Conservation (phyloP, 202 grass and related monocot species). For the Carex sylvatica region DNA sequence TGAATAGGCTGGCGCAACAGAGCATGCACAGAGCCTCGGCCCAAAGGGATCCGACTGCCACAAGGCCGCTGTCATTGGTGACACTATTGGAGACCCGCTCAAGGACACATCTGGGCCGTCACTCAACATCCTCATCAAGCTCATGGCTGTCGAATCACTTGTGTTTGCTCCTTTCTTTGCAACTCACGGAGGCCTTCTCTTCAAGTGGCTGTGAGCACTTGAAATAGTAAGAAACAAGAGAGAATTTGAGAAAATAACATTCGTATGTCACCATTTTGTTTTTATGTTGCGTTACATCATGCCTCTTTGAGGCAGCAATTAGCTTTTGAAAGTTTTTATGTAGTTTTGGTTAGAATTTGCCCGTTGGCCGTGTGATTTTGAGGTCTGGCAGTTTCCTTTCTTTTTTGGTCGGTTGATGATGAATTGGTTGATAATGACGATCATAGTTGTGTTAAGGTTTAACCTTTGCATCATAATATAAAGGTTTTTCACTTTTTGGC, state of each 20-base stretch:
- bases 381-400: neutral
- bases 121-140: conserved; percentile 98
- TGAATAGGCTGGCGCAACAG: conserved; percentile 66
- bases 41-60: conserved; percentile 93
- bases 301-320: conserved; percentile 36
- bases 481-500: neutral
- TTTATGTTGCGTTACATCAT: conserved; percentile 34
- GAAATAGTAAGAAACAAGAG: neutral
- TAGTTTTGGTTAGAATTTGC: conserved; percentile 31
- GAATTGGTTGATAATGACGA: conserved; percentile 29
- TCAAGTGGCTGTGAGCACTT: conserved; percentile 60
- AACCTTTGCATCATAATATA: conserved; percentile 31
- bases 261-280: conserved; percentile 32
- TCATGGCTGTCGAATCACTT: conserved; percentile 88
- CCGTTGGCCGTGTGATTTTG: conserved; percentile 23
- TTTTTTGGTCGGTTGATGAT: conserved; percentile 16
- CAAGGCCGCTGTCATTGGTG: conserved; percentile 88
- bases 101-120: conserved; percentile 96
- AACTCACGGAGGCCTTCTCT: conserved; percentile 73
- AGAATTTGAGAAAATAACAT: conserved; percentile 47
- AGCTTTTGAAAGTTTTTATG: conserved; percentile 27
- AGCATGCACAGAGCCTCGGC: conserved; percentile 65
- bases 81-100: conserved; percentile 94
- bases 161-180: conserved; percentile 94
- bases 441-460: conserved; percentile 30